phyloP scores from a whole-genome alignment of 441 rosid genomes.

The Mallotus japonicus region DNA sequence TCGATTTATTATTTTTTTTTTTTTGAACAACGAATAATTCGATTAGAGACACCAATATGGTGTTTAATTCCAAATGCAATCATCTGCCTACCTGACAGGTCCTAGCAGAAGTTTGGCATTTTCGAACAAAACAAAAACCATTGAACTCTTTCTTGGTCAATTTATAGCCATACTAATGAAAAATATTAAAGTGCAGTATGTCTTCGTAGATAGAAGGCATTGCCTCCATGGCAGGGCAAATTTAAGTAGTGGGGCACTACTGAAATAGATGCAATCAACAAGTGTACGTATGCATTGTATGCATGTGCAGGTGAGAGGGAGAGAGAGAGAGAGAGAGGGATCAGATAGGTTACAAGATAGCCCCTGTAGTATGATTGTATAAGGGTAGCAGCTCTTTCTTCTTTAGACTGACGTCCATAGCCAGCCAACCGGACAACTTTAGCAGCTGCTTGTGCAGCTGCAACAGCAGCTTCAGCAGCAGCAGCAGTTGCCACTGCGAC shows the following conservation, averaged over 20 bases:
- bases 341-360: constrained; percentile 53
- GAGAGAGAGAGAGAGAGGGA: background rate
- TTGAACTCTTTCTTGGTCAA: background rate
- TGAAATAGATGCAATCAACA: constrained; percentile 4
- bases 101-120: background rate
- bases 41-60: background rate
- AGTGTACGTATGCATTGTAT: no score
- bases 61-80: background rate
- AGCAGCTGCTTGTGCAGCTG: constrained; percentile 93
- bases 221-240: constrained; percentile 21
- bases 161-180: background rate
- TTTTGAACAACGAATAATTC: no score
- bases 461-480: constrained; percentile 88
- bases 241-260: background rate
- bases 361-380: constrained; percentile 86
- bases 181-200: background rate
- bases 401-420: constrained; percentile 63
- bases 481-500: constrained; percentile 94
- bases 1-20: no score
- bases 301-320: background rate
- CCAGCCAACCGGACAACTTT: constrained; percentile 91
- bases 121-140: background rate
- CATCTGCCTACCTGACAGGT: background rate
- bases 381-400: constrained; percentile 76
- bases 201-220: background rate